These are phyloP conservation scores for Pleurotus citrinopileatus DNA, from an alignment of 768 basidiomycete genomes.

Conservation along the genomic window DNA sequence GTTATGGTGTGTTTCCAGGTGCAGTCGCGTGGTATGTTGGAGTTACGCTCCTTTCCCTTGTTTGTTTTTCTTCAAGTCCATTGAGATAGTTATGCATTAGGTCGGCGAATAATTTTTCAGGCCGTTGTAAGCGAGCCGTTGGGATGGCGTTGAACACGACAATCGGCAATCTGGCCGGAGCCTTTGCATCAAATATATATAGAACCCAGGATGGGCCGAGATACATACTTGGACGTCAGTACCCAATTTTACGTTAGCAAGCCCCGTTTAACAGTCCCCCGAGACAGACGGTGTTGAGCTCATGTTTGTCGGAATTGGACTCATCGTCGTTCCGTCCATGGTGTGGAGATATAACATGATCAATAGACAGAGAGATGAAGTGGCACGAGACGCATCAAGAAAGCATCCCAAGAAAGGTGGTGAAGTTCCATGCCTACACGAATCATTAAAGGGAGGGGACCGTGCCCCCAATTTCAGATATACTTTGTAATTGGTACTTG, in stretches of 20 bases:
- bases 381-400: background rate
- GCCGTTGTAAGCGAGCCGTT: constrained; percentile 67
- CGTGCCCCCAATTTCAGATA: no score
- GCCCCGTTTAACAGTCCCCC: background rate
- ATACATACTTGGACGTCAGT: constrained; percentile 60
- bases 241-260: background rate
- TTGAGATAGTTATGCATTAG: background rate
- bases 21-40: constrained; percentile 56
- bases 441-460: no score
- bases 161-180: constrained; percentile 65
- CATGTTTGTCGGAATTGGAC: background rate
- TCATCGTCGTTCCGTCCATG: background rate
- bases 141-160: constrained; percentile 71
- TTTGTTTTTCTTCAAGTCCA: background rate
- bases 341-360: background rate
- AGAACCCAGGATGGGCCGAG: constrained; percentile 56
- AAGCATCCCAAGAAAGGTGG: background rate
- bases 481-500: no score
- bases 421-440: no score
- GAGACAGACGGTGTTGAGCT: background rate
- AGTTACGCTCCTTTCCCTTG: background rate
- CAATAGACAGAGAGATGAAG: background rate
- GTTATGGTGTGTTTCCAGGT: constrained; percentile 58
- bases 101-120: constrained; percentile 17
- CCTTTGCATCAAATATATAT: constrained; percentile 63